Conservation (phyloP, 1,284 basidiomycete species). For the Trichosporon ovoides region DNA sequence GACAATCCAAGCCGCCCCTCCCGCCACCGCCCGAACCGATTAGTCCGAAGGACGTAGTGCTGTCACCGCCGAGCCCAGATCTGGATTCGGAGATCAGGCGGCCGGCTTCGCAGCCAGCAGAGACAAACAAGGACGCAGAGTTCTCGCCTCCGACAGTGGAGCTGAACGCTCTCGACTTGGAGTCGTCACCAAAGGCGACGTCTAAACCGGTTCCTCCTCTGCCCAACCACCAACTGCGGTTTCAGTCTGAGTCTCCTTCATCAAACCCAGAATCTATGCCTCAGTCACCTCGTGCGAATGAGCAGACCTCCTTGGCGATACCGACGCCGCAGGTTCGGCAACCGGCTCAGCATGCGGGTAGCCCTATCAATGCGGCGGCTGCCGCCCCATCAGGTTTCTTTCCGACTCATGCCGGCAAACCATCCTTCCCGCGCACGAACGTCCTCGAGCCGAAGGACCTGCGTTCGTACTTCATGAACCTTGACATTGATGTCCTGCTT, state of each 20-base stretch:
- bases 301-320: not conserved
- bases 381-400: conserved; percentile 1
- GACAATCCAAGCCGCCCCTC: conserved; percentile 3
- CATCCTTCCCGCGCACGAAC: conserved; percentile 56
- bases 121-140: not conserved
- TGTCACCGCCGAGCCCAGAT: conserved; percentile 25
- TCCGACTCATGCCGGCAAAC: conserved; percentile 20
- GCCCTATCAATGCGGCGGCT: not conserved
- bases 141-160: not conserved
- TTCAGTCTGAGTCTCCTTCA: not conserved
- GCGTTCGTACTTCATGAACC: conserved; percentile 56
- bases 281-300: not conserved
- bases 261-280: not conserved
- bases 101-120: not conserved
- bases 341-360: no score
- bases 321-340: no score
- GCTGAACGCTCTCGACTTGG: not conserved
- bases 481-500: conserved; percentile 63
- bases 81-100: conserved; percentile 4
- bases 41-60: not conserved
- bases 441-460: conserved; percentile 61
- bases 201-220: not conserved
- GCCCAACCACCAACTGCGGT: not conserved
- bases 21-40: conserved; percentile 12
- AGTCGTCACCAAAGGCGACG: not conserved